Percentiles rank a stretch among this genome's conserved stretches.
Evolutionary conservation across 2,329 filamentous ascomycete species (phyloP).

Genomic region (Tolypocladium tundrense): DNA sequence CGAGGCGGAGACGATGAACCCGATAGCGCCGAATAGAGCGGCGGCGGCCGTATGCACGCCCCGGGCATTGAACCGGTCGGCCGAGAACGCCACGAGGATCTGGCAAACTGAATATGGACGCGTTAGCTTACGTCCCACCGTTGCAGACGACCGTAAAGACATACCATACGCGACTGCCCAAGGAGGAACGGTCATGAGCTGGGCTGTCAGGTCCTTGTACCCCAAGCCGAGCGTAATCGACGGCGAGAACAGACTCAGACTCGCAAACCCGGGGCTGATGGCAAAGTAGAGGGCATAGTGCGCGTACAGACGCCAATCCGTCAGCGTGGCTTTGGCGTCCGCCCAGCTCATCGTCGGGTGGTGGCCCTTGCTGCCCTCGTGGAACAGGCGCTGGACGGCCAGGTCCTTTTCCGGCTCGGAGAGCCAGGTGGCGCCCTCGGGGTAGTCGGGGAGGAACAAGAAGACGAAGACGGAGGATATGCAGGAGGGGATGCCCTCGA

Average conservation of each 20-base stretch:
- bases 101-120: slow-evolving; percentile 21
- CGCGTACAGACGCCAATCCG: slow-evolving; percentile 58
- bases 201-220: slow-evolving; percentile 42
- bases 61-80: slow-evolving; percentile 50
- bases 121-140: slow-evolving; percentile 5
- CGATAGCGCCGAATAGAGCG: slow-evolving; percentile 32
- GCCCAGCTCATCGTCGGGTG: slow-evolving; percentile 53
- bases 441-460: slow-evolving; percentile 60
- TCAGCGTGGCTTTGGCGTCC: slow-evolving; percentile 60
- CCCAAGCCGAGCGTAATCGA: slow-evolving; percentile 46
- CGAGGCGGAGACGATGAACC: slow-evolving; percentile 52
- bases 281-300: slow-evolving; percentile 47
- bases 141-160: too few species aligned
- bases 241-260: slow-evolving; percentile 51
- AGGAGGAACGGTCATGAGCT: slow-evolving; percentile 57
- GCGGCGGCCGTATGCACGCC: slow-evolving; percentile 32
- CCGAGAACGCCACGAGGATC: slow-evolving; percentile 43
- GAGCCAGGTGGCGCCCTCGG: slow-evolving; percentile 54
- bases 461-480: slow-evolving; percentile 51
- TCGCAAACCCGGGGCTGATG: slow-evolving; percentile 45
- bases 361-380: slow-evolving; percentile 42
- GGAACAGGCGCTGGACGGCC: slow-evolving; percentile 29
- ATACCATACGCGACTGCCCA: slow-evolving; percentile 50
- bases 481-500: slow-evolving; percentile 56
- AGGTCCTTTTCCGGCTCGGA: slow-evolving; percentile 49